These are phyloP conservation scores for Raphanus hybrid DNA, from an alignment of 441 rosid species.

Conservation along the genomic window DNA sequence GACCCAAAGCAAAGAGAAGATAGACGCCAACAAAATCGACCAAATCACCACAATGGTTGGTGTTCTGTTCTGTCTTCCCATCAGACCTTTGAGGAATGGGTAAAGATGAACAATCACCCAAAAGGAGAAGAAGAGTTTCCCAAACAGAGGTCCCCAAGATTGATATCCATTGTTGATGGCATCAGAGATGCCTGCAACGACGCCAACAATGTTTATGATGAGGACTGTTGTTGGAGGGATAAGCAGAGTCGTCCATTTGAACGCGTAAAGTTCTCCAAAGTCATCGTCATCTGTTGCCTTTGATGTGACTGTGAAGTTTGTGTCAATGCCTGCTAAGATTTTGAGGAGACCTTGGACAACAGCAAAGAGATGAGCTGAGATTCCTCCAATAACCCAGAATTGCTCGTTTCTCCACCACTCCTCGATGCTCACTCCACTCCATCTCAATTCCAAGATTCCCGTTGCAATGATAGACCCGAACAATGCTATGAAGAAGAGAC, in stretches of 20 bases:
- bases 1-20: conserved; percentile 96
- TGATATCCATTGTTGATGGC: conserved; percentile 92
- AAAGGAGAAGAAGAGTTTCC: too few relatives aligned
- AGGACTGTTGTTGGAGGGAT: conserved; percentile 92
- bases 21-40: conserved; percentile 90
- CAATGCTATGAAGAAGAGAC: conserved; percentile 85
- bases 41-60: conserved; percentile 72
- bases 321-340: conserved; percentile 88
- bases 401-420: conserved; percentile 99
- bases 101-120: too few relatives aligned
- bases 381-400: conserved; percentile 96
- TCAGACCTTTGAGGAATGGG: too few relatives aligned
- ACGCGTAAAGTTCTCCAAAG: conserved; percentile 82
- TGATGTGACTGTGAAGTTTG: conserved; percentile 94
- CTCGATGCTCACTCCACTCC: conserved; percentile 99
- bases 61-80: too few relatives aligned
- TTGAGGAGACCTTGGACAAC: conserved; percentile 86
- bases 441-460: conserved; percentile 84
- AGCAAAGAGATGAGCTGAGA: conserved; percentile 93
- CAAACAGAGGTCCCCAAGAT: conserved; percentile 75
- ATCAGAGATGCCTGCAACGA: conserved; percentile 92
- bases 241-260: conserved; percentile 93
- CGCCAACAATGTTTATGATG: conserved; percentile 87
- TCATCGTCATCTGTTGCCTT: conserved; percentile 85
- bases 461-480: conserved; percentile 80